phyloP scores from a whole-genome alignment of 768 basidiomycete genomes.

The Boletellus ananas region DNA sequence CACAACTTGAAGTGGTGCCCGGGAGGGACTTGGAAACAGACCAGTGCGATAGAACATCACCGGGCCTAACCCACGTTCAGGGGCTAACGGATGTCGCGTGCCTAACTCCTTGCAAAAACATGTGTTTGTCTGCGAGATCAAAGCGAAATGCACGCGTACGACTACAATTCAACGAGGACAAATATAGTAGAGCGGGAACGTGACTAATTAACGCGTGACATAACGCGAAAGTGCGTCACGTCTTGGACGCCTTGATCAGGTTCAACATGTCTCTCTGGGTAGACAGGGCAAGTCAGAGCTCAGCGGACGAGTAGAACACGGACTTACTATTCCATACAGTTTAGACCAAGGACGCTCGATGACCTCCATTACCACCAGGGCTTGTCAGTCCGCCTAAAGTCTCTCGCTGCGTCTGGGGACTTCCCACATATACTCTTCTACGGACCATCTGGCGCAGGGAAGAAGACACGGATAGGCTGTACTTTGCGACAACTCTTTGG shows the following conservation, averaged over 20 bases:
- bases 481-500: slow-evolving; percentile 89
- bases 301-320: neutral
- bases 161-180: no score
- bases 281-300: slow-evolving; percentile 36
- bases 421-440: slow-evolving; percentile 99
- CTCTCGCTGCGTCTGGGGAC: slow-evolving; percentile 84
- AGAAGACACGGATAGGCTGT: slow-evolving; percentile 94
- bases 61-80: no score
- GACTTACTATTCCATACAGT: slow-evolving; percentile 42
- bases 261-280: slow-evolving; percentile 64
- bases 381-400: slow-evolving; percentile 74
- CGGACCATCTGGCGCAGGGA: slow-evolving; percentile 94
- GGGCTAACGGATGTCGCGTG: no score
- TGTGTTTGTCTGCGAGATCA: no score
- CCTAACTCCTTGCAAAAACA: no score
- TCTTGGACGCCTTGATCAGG: neutral
- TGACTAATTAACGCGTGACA: slow-evolving; percentile 31
- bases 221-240: slow-evolving; percentile 23
- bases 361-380: slow-evolving; percentile 84
- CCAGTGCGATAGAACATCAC: no score
- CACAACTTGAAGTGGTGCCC: no score
- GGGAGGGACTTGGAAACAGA: no score
- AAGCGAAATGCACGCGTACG: no score
- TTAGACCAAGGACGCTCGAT: slow-evolving; percentile 79
- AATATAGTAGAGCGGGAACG: no score